phyloP scores from a whole-genome alignment of 2,329 filamentous ascomycete species.

The Xylariales sp. region DNA sequence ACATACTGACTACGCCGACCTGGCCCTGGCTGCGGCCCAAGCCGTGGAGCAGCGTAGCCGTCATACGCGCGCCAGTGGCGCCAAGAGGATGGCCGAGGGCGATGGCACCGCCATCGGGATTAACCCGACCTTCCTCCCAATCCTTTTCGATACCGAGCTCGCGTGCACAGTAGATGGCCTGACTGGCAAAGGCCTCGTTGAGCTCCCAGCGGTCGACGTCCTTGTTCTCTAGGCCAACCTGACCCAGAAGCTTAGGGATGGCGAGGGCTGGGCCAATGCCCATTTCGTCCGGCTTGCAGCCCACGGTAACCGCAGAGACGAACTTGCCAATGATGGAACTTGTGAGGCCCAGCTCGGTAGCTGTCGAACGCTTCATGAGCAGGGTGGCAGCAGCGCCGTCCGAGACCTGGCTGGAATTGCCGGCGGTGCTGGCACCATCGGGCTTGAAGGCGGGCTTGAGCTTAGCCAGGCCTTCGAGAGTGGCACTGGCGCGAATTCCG shows the following conservation, averaged over 20 bases:
- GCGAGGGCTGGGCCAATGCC: constrained; percentile 83
- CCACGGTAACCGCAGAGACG: constrained; percentile 69
- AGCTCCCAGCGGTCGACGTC: constrained; percentile 89
- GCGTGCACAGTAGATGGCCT: constrained; percentile 66
- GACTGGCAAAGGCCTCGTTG: constrained; percentile 75
- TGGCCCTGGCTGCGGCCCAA: constrained; percentile 66
- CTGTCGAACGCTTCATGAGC: constrained; percentile 80
- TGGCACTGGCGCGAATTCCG: constrained; percentile 68
- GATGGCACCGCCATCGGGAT: constrained; percentile 90
- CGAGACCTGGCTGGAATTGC: constrained; percentile 80
- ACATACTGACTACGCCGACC: constrained; percentile 88
- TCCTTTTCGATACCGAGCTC: constrained; percentile 61
- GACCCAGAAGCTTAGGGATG: constrained; percentile 74
- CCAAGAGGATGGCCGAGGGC: constrained; percentile 90
- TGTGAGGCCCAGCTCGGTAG: constrained; percentile 65
- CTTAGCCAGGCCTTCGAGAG: constrained; percentile 65
- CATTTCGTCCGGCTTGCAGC: constrained; percentile 89
- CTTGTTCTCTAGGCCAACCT: constrained; percentile 58
- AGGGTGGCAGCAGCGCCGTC: constrained; percentile 83
- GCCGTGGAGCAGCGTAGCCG: constrained; percentile 65
- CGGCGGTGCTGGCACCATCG: constrained; percentile 75
- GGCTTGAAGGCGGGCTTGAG: constrained; percentile 83
- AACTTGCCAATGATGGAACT: constrained; percentile 76
- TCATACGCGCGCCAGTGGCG: constrained; percentile 79
- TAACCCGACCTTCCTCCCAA: constrained; percentile 67